Base-by-base conservation (phyloP, 2,329 filamentous ascomycete genomes). In the Pseudocercospora macadamiae region DNA sequence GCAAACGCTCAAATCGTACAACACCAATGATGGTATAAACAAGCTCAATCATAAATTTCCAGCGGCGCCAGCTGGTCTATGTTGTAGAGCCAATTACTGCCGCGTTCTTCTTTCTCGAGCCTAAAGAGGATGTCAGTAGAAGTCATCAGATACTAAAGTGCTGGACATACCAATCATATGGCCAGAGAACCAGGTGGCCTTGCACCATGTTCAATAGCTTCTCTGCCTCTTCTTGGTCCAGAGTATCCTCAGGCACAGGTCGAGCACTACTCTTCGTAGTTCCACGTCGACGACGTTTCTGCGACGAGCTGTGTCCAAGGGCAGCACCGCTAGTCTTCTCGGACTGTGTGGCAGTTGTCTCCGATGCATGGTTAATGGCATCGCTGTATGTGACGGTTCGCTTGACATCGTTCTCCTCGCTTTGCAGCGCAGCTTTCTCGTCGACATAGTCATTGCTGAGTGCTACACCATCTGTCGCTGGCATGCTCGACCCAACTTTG, bases 61-160 rank as follows among this genome's bases (percentile, higher is more conserved):
- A 99, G 81, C 57, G 95, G 95, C 68, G 95, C 96, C 73, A 99
- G 88, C 75, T 96, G 89, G 75, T 99, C 95, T 56, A 97, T 91
- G 71, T 93, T 91, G 77, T 96, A 97, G 63, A 97, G 84, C 95
- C 95, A 99, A 72, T 97, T 96, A 57, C 92, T 91, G 65, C 91
- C 93, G 70, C 88, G 86, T 79, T 97, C 95, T 77, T 97, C 95
- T 56, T 88, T 89, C 68, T 89, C 85, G 54, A 96, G 84, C 92
- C 82, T 83, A 12, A n/a, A 30, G 18, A 30, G 37, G 2, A 30
- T 36, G 62, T 67, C 54, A 66, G 57, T 54, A 57, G n/a, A 6
- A 18, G n/a, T 19, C 30, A 28, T 21, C 16, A 44, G 16, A 30
- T 21, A 2, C 45, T 57, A 47, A 42, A 18, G 25, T 9, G 21